phyloP scores from a whole-genome alignment of 78 protist species.

The Anaeramoeba flamelloides region DNA sequence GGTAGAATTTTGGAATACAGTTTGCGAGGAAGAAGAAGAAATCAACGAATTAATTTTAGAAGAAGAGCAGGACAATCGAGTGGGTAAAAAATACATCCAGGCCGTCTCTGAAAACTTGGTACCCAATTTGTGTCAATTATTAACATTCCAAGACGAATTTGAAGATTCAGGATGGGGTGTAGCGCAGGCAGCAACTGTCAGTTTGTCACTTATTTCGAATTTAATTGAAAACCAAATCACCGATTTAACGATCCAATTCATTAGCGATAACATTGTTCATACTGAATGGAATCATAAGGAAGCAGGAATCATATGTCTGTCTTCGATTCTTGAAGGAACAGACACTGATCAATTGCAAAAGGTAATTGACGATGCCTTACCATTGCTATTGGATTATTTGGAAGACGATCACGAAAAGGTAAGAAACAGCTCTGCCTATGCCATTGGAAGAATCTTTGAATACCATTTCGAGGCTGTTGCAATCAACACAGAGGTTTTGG shows the following conservation, averaged over 20 bases:
- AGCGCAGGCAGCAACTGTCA: conserved; percentile 54
- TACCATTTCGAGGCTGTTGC: conserved; percentile 5
- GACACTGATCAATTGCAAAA: neutral
- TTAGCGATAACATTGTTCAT: conserved; percentile 28
- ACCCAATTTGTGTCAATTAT: too few species aligned
- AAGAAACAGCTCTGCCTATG: conserved; percentile 62
- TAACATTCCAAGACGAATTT: too few species aligned
- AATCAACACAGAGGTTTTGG: conserved; percentile 11
- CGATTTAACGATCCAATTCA: conserved; percentile 41
- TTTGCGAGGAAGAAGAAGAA: conserved; percentile 60
- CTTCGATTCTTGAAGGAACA: conserved; percentile 56
- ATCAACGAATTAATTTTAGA: too few species aligned
- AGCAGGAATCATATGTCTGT: conserved; percentile 56
- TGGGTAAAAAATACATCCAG: too few species aligned
- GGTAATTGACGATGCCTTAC: conserved; percentile 7
- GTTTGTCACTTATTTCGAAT: conserved; percentile 39
- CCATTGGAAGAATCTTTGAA: conserved; percentile 53
- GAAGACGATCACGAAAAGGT: conserved; percentile 26
- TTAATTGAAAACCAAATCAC: conserved; percentile 35
- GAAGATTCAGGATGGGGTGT: conserved; percentile 46
- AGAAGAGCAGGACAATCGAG: too few species aligned
- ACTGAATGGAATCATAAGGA: conserved; percentile 44
- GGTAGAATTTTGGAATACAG: conserved; percentile 78
- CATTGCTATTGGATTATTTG: conserved; percentile 21
- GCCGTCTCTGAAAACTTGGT: too few species aligned